Evolutionary conservation across 805 yeast genomes (phyloP), one percentile per base, ranked within the genome.

Genomic region (Starmerella floricola): DNA sequence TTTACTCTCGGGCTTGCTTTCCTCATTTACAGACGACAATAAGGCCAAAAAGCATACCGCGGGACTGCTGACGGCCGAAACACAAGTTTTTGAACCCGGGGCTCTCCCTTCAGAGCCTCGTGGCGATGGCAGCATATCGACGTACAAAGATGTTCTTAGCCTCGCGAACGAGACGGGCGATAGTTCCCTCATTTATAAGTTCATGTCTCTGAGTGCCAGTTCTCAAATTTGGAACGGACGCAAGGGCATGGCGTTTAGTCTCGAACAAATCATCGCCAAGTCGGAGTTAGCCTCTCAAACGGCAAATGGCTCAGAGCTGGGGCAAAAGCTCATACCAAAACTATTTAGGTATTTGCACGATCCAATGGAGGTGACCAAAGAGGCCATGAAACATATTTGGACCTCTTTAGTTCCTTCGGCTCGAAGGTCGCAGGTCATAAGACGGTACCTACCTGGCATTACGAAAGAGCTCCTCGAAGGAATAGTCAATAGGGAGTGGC

Each of bases 121-220:
- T 1, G 37, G 45, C 4, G 36, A 29, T 6, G 28, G 31, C 6
- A 52, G 34, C 0, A 76, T 88, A 3, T 81, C 94, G 0, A 87
- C 97, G 0, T 88, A 88, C 58, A 83, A 80, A 54, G 98, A 88
- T 60, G 83, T 88, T 24, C 66, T 88, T 52, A 82, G 68, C 53
- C 66, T 88, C 38, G 96, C 98, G 0, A 76, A 91, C 1, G 98
- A 88, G 56, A 93, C 86, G 8, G 97, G 97, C 23, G 95, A 88
- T 60, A 95, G 97, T 12, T 74, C 91, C 50, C 70, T 88, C 50
- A 95, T 88, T 4, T 88, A 88, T 62, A 83, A 85, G 56, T 88
- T 88, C 58, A 85, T 88, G 95, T 77, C 94, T 0, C 63, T 88
- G 43, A 94, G 96, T 0, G 79, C 83, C 48, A 79, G 78, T 40